Conservation (phyloP, 306 rosid species). For the Arachis hypogaea region DNA sequence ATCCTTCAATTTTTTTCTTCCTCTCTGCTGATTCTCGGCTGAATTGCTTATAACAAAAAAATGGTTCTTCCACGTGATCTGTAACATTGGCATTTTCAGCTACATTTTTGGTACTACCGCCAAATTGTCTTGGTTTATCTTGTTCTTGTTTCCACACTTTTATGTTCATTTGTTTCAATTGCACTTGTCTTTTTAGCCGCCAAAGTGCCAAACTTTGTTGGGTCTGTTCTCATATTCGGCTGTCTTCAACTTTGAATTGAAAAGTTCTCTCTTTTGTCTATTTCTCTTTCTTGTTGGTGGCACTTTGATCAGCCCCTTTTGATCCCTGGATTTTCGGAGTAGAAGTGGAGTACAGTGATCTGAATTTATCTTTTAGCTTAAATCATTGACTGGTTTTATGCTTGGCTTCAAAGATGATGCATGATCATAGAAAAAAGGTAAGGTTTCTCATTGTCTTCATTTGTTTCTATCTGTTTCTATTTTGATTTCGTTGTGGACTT, state of each 20-base stretch:
- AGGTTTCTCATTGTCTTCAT: conserved; percentile 9
- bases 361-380: conserved; percentile 41
- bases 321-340: conserved; percentile 44
- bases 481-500: conserved; percentile 11
- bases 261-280: conserved; percentile 16
- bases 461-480: conserved; percentile 6
- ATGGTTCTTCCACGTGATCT: conserved; percentile 46
- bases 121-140: conserved; percentile 31
- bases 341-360: conserved; percentile 45
- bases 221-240: conserved; percentile 36
- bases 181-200: conserved; percentile 32
- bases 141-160: neutral
- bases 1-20: conserved; percentile 39
- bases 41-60: conserved; percentile 31
- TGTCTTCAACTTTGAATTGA: conserved; percentile 14
- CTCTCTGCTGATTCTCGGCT: conserved; percentile 24
- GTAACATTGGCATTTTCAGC: conserved; percentile 47
- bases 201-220: conserved; percentile 29
- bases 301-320: conserved; percentile 28
- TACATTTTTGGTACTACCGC: conserved; percentile 57
- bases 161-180: conserved; percentile 25
- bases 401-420: conserved; percentile 65
- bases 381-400: conserved; percentile 47
- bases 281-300: conserved; percentile 22
- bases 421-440: conserved; percentile 87